Conservation (phyloP, 1,284 basidiomycete species). For the Anthracocystis walkeri region DNA sequence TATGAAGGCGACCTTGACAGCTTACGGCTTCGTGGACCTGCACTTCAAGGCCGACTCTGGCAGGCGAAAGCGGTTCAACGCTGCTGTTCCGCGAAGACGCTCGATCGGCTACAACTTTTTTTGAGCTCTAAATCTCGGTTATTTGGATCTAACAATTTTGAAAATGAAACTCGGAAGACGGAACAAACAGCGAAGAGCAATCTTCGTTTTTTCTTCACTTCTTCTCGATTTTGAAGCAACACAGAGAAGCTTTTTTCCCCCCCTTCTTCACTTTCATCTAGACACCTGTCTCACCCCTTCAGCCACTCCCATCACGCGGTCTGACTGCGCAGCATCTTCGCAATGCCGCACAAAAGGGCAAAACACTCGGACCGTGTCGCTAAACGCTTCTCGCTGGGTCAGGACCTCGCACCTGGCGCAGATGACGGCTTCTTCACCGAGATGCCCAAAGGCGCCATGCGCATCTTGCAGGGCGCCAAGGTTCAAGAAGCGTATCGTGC, state of each 20-base stretch:
- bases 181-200: neutral
- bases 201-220: constrained; percentile 1
- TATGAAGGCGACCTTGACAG: neutral
- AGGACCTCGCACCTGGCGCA: constrained; percentile 48
- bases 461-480: constrained; percentile 56
- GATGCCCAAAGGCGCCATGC: constrained; percentile 60
- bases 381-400: constrained; percentile 46
- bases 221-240: constrained; percentile 1
- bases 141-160: neutral
- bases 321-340: neutral
- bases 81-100: neutral
- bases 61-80: neutral
- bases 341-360: constrained; percentile 65
- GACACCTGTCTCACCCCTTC: constrained; percentile 18
- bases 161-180: constrained; percentile 5
- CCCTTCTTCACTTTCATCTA: constrained; percentile 12
- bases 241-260: neutral
- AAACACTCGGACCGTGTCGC: constrained; percentile 56
- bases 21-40: neutral
- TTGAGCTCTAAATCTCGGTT: too few relatives aligned
- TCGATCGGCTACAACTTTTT: neutral
- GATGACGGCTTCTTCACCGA: constrained; percentile 48
- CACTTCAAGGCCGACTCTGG: neutral
- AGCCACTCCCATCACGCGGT: neutral
- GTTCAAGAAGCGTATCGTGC: constrained; percentile 51